Evolutionary conservation across 2,329 filamentous ascomycete species (phyloP).

Genomic region (Alternaria brassicae): DNA sequence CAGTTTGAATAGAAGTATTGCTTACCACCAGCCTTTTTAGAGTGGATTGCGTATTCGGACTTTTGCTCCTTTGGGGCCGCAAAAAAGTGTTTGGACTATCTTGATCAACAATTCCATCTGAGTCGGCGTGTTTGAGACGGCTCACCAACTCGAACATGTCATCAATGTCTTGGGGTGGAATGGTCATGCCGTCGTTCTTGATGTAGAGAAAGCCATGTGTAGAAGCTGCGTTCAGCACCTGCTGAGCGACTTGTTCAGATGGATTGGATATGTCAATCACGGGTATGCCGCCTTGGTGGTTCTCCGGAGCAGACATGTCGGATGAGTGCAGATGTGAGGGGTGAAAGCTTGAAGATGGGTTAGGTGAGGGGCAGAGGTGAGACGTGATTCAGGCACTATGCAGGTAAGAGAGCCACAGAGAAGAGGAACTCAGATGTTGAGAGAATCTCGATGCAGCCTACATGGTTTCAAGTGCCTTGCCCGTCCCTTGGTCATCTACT

Average conservation of each 20-base stretch:
- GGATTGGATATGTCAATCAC: constrained; percentile 79
- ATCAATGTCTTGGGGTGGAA: constrained; percentile 70
- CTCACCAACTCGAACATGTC: constrained; percentile 76
- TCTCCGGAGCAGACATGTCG: constrained; percentile 25
- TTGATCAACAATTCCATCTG: constrained; percentile 1
- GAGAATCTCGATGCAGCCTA: background rate
- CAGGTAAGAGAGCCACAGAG: background rate
- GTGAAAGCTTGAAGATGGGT: background rate
- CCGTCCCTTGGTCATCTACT: background rate
- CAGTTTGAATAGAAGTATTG: too few species aligned
- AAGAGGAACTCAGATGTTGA: background rate
- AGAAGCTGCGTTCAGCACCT: constrained; percentile 78
- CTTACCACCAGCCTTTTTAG: constrained; percentile 54
- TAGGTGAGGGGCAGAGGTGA: constrained; percentile 11
- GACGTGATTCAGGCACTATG: background rate
- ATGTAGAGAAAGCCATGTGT: constrained; percentile 91
- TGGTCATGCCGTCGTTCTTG: constrained; percentile 73
- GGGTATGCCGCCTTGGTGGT: constrained; percentile 63
- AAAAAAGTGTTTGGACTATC: constrained; percentile 76
- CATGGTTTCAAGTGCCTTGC: background rate
- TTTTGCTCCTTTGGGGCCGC: constrained; percentile 74
- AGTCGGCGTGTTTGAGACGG: background rate
- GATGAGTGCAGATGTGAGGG: background rate
- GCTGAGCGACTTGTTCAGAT: constrained; percentile 66
- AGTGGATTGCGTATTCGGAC: constrained; percentile 73